Evolutionary conservation across 73 alveolate genomes (phyloP).

Genomic region (Tetrahymena malaccensis): DNA sequence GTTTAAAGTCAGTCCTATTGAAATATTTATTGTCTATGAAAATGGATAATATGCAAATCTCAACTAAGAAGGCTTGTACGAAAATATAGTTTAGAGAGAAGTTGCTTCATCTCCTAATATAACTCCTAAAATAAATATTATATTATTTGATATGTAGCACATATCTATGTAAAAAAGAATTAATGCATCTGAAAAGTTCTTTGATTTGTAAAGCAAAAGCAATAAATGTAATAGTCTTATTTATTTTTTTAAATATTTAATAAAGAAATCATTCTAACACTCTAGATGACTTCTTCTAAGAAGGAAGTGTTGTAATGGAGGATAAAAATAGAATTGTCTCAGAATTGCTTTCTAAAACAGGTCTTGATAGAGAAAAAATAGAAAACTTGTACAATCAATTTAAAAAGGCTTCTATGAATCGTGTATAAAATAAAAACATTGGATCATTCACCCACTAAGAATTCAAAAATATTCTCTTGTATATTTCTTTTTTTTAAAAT

Average conservation of each 20-base stretch:
- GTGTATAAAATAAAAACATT: not conserved
- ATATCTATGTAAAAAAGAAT: not conserved
- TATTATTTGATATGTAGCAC: not conserved
- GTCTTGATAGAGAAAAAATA: not conserved
- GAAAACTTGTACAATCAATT: not conserved
- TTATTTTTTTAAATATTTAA: not conserved
- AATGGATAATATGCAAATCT: not conserved
- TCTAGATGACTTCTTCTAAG: not conserved
- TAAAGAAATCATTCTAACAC: not conserved
- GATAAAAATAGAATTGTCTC: not conserved
- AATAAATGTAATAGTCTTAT: not conserved
- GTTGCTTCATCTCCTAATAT: not conserved
- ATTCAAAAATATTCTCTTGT: not conserved
- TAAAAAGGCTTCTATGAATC: not conserved
- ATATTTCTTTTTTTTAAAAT: not conserved
- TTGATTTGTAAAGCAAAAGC: not conserved
- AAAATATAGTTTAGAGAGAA: not conserved
- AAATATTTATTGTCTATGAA: not conserved
- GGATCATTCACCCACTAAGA: not conserved
- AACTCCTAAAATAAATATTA: not conserved
- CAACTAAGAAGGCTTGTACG: not conserved
- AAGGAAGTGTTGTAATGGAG: not conserved
- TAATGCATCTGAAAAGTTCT: not conserved
- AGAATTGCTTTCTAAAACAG: not conserved
- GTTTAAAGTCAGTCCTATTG: not conserved